Base-by-base conservation (phyloP, 2,329 filamentous ascomycete species). In the Pseudogymnoascus sp. region DNA sequence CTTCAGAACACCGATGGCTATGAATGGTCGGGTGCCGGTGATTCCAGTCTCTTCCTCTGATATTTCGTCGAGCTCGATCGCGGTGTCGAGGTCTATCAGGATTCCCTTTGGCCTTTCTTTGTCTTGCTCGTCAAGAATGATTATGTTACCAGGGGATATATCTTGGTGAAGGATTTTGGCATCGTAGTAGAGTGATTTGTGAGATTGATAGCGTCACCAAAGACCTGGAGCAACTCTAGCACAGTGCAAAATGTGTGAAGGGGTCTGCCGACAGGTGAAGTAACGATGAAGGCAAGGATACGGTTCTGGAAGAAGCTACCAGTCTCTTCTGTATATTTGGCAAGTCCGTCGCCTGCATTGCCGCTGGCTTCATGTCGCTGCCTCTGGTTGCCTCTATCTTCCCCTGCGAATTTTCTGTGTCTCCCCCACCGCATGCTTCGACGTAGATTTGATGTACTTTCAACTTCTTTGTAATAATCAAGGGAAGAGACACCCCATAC, bases 401-500 rank as follows among this genome's bases (percentile, higher is more conserved):
- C 9, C 1, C 7, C 14, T 3, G 7, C 4, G 14, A 47, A 47
- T 47, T 47, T 28, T 11, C 41, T 47, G 6, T 47, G 14, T 6
- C 4, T 28, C 8, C 22, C 20, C 41, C 41, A 47, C 22, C 12
- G 22, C 41, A 47, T 25, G 25, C 22, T 47, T 28, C 41, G 41
- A 22, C 41, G 20, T 14, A 47, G 12, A 47, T 47, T 47, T 6
- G 41, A 25, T 25, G 41, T 47, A 25, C 20, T 25, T 47, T 47
- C 41, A 25, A 47, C 7, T 25, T 47, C 41, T 6, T 22, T n/a
- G 20, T 47, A 47, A 25, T 47, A 47, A 61, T 68, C 61, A 62
- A 74, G 67, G 7, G 68, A 71, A 22, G 71, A 28, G 28, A 66
- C 66, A 57, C 69, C 71, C 65, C 67, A 70, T 35, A 66, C 70